Evolutionary conservation across 2,329 filamentous ascomycete species (phyloP).

Genomic region (Cladosporium sp.): DNA sequence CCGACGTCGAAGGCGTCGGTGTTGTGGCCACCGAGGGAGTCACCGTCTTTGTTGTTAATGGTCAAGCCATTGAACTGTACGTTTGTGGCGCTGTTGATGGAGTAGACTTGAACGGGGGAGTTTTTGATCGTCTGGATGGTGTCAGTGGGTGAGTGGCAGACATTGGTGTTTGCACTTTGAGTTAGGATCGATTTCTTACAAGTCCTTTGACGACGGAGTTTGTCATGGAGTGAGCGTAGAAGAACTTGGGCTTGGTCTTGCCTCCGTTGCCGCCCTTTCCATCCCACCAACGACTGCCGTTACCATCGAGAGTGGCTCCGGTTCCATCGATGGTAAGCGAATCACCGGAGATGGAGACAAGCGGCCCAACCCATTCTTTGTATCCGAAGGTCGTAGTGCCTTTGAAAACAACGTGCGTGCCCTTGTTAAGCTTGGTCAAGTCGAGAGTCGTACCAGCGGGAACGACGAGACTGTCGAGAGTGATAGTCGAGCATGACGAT

Average conservation of each 20-base stretch:
- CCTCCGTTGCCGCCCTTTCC: conserved; percentile 56
- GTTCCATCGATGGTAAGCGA: conserved; percentile 52
- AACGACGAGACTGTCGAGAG: conserved; percentile 34
- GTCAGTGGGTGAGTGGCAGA: too few relatives aligned
- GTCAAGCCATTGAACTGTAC: conserved; percentile 48
- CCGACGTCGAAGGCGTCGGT: conserved; percentile 31
- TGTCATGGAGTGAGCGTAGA: conserved; percentile 49
- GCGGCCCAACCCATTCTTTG: conserved; percentile 60
- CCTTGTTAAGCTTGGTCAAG: conserved; percentile 29
- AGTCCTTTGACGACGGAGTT: conserved; percentile 1
- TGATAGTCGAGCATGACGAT: conserved; percentile 31
- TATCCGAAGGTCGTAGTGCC: conserved; percentile 64
- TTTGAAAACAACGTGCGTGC: conserved; percentile 54
- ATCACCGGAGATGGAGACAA: conserved; percentile 58
- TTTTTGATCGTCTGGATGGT: conserved; percentile 45
- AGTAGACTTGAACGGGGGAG: conserved; percentile 53
- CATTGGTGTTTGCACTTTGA: too few relatives aligned
- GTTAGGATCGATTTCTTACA: too few relatives aligned
- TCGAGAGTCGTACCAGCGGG: conserved; percentile 37
- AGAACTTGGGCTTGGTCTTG: conserved; percentile 62
- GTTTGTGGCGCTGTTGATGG: conserved; percentile 39
- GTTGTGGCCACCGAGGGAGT: conserved; percentile 30
- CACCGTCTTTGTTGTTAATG: conserved; percentile 56
- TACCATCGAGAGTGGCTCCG: conserved; percentile 55
- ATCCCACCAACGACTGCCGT: conserved; percentile 59